phyloP scores from a whole-genome alignment of 805 yeast species.

The Suhomyces canberraensis region DNA sequence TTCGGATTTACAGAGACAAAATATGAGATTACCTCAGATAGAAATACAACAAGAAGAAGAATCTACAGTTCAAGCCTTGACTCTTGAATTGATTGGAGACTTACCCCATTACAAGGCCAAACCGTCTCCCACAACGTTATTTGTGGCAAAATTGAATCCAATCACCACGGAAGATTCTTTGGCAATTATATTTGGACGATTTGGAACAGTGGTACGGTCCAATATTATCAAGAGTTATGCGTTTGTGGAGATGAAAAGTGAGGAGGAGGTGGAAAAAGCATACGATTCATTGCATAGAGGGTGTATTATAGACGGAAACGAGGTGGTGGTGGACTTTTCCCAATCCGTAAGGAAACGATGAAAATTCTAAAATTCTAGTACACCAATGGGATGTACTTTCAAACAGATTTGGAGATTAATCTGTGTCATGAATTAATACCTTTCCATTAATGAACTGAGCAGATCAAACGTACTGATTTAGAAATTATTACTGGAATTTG shows the following conservation, averaged over 20 bases:
- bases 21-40: conserved; percentile 7
- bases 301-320: conserved; percentile 59
- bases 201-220: conserved; percentile 52
- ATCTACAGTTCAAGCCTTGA: conserved; percentile 53
- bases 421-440: too few species aligned
- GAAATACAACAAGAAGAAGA: conserved; percentile 14
- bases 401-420: too few species aligned
- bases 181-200: conserved; percentile 54
- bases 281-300: conserved; percentile 50
- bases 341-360: conserved; percentile 27
- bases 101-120: conserved; percentile 53
- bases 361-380: neutral
- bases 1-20: conserved; percentile 10
- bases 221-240: conserved; percentile 60
- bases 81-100: conserved; percentile 64
- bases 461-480: too few species aligned
- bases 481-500: too few species aligned
- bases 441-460: too few species aligned
- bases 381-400: too few species aligned
- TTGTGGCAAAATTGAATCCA: conserved; percentile 62
- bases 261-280: conserved; percentile 56
- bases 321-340: conserved; percentile 66
- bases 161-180: conserved; percentile 58
- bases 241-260: conserved; percentile 53
- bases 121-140: conserved; percentile 61